Conservation (phyloP, 1,284 basidiomycete species). For the Ganoderma lucidum region DNA sequence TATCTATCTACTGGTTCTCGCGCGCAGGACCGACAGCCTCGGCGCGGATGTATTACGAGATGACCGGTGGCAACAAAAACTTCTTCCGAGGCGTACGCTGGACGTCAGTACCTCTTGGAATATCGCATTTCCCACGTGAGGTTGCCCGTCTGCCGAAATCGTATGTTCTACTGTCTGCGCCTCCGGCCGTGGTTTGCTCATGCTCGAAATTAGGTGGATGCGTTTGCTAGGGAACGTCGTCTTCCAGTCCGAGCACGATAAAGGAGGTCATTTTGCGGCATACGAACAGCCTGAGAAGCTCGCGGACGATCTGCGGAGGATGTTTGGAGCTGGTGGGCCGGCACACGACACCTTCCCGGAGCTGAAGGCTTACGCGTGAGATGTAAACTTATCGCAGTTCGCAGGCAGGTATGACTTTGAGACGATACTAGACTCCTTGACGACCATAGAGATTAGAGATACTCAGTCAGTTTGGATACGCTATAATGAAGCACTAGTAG, state of each 20-base stretch:
- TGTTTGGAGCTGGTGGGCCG: constrained; percentile 42
- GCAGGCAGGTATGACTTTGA: not conserved
- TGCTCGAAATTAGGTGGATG: constrained; percentile 31
- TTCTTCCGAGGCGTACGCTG: constrained; percentile 12
- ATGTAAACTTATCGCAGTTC: not conserved
- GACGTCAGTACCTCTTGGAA: constrained; percentile 42
- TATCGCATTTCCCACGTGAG: constrained; percentile 46
- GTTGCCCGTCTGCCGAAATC: constrained; percentile 35
- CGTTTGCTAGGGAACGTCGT: constrained; percentile 38
- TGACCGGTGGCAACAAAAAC: constrained; percentile 4
- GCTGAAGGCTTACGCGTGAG: constrained; percentile 30
- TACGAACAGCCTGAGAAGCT: constrained; percentile 41
- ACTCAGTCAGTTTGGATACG: not conserved
- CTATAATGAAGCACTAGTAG: not conserved
- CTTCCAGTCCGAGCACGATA: constrained; percentile 36
- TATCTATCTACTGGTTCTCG: constrained; percentile 27
- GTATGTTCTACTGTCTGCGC: not conserved
- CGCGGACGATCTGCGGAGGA: constrained; percentile 39
- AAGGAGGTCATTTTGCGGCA: constrained; percentile 44
- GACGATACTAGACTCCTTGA: not conserved
- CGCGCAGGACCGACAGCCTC: constrained; percentile 47
- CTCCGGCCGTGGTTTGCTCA: not conserved
- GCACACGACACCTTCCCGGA: constrained; percentile 38
- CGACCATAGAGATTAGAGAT: not conserved
- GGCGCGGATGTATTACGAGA: constrained; percentile 50